Percentiles rank a stretch among this genome's conserved stretches.
Evolutionary conservation across 768 basidiomycete genomes (phyloP).

Genomic region (Russula sp.): DNA sequence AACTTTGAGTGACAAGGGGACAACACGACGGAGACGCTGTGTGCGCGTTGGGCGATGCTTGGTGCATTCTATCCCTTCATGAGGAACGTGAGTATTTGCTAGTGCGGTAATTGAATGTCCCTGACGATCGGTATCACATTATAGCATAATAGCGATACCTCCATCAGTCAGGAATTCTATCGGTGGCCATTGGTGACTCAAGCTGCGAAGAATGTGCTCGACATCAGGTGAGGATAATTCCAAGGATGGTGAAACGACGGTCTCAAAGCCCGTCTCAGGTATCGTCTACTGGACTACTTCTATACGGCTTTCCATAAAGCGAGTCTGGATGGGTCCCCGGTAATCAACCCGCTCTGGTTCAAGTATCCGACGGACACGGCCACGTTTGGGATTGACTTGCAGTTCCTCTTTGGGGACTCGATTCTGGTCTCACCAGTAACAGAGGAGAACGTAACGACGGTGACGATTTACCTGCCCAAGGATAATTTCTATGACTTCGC

Average conservation of each 20-base stretch:
- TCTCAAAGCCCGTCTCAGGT: conserved; percentile 39
- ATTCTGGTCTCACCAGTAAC: conserved; percentile 70
- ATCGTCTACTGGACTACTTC: conserved; percentile 67
- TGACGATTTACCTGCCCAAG: conserved; percentile 58
- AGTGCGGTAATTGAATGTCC: conserved; percentile 3
- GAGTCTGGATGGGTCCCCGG: conserved; percentile 56
- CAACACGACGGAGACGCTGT: conserved; percentile 65
- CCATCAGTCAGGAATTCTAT: conserved; percentile 66
- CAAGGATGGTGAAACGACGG: neutral
- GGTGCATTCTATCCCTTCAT: conserved; percentile 80
- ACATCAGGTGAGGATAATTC: conserved; percentile 49
- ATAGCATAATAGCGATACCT: conserved; percentile 54
- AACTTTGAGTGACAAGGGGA: conserved; percentile 38
- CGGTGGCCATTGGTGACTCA: conserved; percentile 55
- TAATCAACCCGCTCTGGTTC: conserved; percentile 64
- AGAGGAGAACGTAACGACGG: conserved; percentile 55
- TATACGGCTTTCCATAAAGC: conserved; percentile 68
- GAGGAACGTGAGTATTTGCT: conserved; percentile 53
- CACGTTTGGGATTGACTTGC: conserved; percentile 60
- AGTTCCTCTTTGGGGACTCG: conserved; percentile 67
- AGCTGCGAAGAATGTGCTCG: conserved; percentile 58
- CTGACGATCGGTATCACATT: conserved; percentile 3
- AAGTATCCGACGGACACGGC: conserved; percentile 60
- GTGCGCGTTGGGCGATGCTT: conserved; percentile 73
- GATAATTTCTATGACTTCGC: conserved; percentile 66